phyloP scores from a whole-genome alignment of 2,329 filamentous ascomycete genomes.

The Colletotrichum spaethianum region DNA sequence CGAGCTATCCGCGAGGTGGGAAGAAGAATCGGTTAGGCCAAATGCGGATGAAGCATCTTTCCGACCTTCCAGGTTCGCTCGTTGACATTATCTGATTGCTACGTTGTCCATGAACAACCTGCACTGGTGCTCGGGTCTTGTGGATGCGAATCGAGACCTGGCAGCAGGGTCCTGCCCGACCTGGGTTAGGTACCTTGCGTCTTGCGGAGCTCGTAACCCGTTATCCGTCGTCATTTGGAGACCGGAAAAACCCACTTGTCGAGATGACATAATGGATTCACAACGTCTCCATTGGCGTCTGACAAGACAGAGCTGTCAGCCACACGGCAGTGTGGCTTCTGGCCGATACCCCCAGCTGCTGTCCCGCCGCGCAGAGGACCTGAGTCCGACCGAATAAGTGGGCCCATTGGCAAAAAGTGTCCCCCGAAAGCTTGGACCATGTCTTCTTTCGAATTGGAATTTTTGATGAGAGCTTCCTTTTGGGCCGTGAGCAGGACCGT shows the following conservation, averaged over 20 bases:
- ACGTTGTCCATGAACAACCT: background rate
- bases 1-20: background rate
- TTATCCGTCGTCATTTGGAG: background rate
- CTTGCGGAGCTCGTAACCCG: background rate
- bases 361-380: background rate
- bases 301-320: background rate
- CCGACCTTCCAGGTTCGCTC: slow-evolving; percentile 7
- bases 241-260: no score
- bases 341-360: background rate
- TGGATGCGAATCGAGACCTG: slow-evolving; percentile 12
- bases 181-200: slow-evolving; percentile 7
- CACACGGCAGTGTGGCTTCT: background rate
- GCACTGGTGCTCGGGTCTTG: background rate
- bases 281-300: background rate
- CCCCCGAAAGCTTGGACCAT: slow-evolving; percentile 35
- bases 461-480: slow-evolving; percentile 11
- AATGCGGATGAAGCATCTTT: background rate
- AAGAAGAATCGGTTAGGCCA: background rate
- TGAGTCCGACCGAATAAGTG: background rate
- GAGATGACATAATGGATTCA: background rate
- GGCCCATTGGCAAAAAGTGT: background rate
- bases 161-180: slow-evolving; percentile 10
- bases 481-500: background rate
- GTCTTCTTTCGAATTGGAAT: slow-evolving; percentile 25
- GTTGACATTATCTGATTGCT: slow-evolving; percentile 14